A percentile compares a stretch with the other conserved stretches of the same genome.
These are phyloP conservation scores for Ambrosiella cleistominuta DNA, from an alignment of 2,329 filamentous ascomycete species.

Conservation along the genomic window DNA sequence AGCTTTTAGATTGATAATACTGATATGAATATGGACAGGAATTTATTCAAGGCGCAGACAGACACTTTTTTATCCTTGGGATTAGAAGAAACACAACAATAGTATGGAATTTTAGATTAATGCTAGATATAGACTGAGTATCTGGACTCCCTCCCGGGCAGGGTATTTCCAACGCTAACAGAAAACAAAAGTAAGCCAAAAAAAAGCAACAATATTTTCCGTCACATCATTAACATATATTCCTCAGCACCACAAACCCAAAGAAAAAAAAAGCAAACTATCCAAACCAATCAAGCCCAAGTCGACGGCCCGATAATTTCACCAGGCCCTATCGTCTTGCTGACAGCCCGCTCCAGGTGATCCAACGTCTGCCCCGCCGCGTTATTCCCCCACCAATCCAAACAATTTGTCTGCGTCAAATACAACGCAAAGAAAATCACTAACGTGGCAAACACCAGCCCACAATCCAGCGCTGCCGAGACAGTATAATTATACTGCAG, in stretches of 20 bases:
- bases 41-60: too few relatives aligned
- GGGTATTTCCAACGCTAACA: too few relatives aligned
- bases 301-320: constrained; percentile 33
- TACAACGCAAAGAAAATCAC: constrained; percentile 54
- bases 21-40: too few relatives aligned
- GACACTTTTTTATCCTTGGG: too few relatives aligned
- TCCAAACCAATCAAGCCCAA: constrained; percentile 24
- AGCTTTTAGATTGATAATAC: neutral
- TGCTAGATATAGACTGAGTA: too few relatives aligned
- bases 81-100: too few relatives aligned
- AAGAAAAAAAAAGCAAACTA: neutral
- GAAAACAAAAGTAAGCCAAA: neutral
- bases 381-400: constrained; percentile 46
- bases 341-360: constrained; percentile 25
- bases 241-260: neutral
- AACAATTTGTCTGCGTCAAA: constrained; percentile 35
- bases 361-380: constrained; percentile 31
- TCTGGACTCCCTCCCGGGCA: too few relatives aligned
- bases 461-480: constrained; percentile 52
- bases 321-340: constrained; percentile 24
- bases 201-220: neutral
- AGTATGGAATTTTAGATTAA: too few relatives aligned
- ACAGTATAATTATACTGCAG: constrained; percentile 62
- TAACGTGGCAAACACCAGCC: constrained; percentile 47
- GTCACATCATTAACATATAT: neutral